phyloP scores from a whole-genome alignment of 2,329 filamentous ascomycete genomes.

The Botrytis hyacinthi region DNA sequence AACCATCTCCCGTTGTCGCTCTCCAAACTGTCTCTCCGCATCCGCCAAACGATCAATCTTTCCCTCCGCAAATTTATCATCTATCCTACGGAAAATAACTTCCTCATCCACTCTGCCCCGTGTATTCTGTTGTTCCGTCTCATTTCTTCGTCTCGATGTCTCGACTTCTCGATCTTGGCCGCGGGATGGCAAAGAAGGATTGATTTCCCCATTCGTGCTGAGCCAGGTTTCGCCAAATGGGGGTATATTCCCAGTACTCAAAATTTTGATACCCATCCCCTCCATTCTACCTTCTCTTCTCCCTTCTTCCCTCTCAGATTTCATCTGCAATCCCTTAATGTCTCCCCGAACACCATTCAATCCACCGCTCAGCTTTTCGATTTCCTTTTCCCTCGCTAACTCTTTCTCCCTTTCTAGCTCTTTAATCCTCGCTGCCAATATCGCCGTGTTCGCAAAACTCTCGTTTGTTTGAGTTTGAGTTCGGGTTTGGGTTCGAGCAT shows the following conservation, averaged over 20 bases:
- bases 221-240: not conserved
- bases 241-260: too few relatives aligned
- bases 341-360: slow-evolving; percentile 3
- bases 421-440: not conserved
- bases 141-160: not conserved
- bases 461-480: not conserved
- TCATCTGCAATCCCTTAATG: not conserved
- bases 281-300: not conserved
- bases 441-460: not conserved
- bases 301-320: not conserved
- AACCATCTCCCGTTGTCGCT: not conserved
- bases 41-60: not conserved
- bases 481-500: not conserved
- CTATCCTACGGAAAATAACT: not conserved
- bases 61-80: not conserved
- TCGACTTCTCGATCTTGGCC: not conserved
- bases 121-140: not conserved
- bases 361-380: not conserved
- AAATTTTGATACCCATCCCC: not conserved
- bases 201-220: not conserved
- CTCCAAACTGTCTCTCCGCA: not conserved
- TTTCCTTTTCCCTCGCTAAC: not conserved
- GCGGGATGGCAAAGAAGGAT: not conserved
- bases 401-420: slow-evolving; percentile 1
- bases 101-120: not conserved